These are phyloP conservation scores for Verticillium longisporum DNA, from an alignment of 2,329 filamentous ascomycete species.

Conservation along the genomic window DNA sequence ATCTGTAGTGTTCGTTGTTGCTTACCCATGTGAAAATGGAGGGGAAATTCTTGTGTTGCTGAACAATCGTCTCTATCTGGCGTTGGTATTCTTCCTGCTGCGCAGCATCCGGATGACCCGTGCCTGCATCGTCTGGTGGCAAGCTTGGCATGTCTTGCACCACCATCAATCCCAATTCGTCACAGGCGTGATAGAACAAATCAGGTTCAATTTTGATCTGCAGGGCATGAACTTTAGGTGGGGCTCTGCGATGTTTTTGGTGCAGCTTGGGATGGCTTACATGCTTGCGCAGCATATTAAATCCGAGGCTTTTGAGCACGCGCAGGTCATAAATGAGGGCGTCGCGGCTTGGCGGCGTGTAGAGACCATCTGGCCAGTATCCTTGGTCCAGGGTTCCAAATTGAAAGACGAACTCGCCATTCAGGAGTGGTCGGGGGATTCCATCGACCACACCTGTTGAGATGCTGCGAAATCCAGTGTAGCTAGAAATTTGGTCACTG, in stretches of 20 bases:
- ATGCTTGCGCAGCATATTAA: constrained; percentile 67
- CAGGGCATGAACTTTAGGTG: background rate
- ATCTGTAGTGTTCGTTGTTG: background rate
- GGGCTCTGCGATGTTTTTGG: background rate
- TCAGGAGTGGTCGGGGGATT: constrained; percentile 54
- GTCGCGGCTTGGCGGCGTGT: constrained; percentile 57
- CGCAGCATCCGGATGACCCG: constrained; percentile 27
- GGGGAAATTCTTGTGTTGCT: constrained; percentile 57
- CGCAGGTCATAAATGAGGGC: constrained; percentile 63
- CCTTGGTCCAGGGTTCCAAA: constrained; percentile 67
- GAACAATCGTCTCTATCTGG: constrained; percentile 54
- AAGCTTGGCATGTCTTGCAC: constrained; percentile 69
- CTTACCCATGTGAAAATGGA: constrained; percentile 58
- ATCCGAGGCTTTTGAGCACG: constrained; percentile 57
- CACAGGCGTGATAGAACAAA: constrained; percentile 62
- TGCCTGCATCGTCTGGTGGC: constrained; percentile 18
- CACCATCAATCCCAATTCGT: constrained; percentile 57
- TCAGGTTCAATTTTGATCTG: constrained; percentile 61
- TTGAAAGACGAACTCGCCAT: constrained; percentile 61
- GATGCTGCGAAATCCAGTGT: constrained; percentile 64
- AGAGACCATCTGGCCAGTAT: constrained; percentile 64
- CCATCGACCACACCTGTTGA: constrained; percentile 49
- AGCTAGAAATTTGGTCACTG: constrained; percentile 51
- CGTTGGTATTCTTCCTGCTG: constrained; percentile 60
- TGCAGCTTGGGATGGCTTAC: constrained; percentile 27